Evolutionary conservation across 345 rosid species (phyloP), one percentile per base, ranked within the genome.

Genomic region (Aegle marmelos): DNA sequence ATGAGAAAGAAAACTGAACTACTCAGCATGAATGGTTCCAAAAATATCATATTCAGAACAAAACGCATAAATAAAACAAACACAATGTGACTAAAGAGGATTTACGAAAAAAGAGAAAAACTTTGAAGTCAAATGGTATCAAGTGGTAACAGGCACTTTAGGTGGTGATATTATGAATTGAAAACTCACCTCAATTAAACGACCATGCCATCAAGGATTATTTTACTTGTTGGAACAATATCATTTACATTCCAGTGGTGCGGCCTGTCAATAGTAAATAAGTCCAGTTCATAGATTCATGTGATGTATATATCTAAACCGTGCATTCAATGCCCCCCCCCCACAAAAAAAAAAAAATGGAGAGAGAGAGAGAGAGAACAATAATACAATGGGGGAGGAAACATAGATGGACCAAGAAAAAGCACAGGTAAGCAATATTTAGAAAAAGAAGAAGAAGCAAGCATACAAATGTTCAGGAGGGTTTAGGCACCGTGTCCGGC

Each of bases 101-200:
- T 37, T 60, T 59, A 45, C 41, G n/a, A 0, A 6, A 30, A 65
- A 31, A 45, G 45, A 70, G 16, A 45, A 36, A 73, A 33, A 59
- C 39, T 41, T 33, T 27, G 11, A 33, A 36, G 56, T 33, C 72
- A 54, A 75, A 65, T 19, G 58, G 19, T 31, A 5, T 10, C 16
- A 76, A 22, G 30, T 6, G n/a, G 10, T 36, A n/a, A n/a, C 41
- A 45, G 48, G 58, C 28, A 68, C 10, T 13, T 76, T 30, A 63
- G 27, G 58, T n/a, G 54, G 53, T 30, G 45, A 9, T 58, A 33
- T 57, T 41, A 56, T 10, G 5, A 58, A 36, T 27, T 2, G 57
- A 50, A 80, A 80, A 69, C 73, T 67, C 10, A 84, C 84, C 80
- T 84, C 84, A 76, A 84, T 79, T 70, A 81, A 68, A 59, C 83